Conservation (phyloP, 768 basidiomycete genomes). For the Cytidiella melzeri region DNA sequence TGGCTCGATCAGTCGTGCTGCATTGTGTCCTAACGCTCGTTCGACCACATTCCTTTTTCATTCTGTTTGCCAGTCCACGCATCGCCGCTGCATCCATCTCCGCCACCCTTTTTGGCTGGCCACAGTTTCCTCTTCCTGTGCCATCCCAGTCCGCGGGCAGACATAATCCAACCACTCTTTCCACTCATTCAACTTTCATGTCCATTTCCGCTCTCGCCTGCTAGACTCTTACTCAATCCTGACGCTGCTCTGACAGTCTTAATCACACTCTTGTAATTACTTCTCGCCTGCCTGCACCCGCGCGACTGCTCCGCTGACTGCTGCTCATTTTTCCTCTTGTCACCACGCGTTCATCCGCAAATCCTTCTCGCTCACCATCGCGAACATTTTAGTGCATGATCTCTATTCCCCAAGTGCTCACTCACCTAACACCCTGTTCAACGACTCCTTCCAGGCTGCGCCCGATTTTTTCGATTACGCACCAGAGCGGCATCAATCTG, state of each 20-base stretch:
- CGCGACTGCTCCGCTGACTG: constrained; percentile 4
- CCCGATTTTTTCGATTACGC: constrained; percentile 18
- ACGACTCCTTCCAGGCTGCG: constrained; percentile 17
- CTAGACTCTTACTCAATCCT: constrained; percentile 18
- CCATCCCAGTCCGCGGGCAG: constrained; percentile 7
- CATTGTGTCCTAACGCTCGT: background rate
- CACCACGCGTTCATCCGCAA: background rate
- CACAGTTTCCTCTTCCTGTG: background rate
- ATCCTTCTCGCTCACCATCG: constrained; percentile 3
- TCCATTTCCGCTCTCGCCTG: constrained; percentile 12
- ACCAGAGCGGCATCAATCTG: constrained; percentile 7
- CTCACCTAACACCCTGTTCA: constrained; percentile 7
- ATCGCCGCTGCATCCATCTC: background rate
- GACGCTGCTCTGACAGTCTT: constrained; percentile 14
- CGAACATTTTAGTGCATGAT: constrained; percentile 15
- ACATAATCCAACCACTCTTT: background rate
- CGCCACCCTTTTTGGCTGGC: background rate
- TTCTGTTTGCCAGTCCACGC: background rate
- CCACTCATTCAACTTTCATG: too few species aligned
- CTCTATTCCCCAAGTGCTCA: constrained; percentile 12
- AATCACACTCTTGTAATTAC: constrained; percentile 9
- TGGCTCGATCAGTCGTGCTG: background rate
- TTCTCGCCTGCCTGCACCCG: constrained; percentile 1
- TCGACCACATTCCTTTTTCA: constrained; percentile 9
- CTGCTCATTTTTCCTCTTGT: background rate